These are phyloP conservation scores for Apiotrichum brassicae DNA, from an alignment of 1,284 basidiomycete species.

Conservation along the genomic window DNA sequence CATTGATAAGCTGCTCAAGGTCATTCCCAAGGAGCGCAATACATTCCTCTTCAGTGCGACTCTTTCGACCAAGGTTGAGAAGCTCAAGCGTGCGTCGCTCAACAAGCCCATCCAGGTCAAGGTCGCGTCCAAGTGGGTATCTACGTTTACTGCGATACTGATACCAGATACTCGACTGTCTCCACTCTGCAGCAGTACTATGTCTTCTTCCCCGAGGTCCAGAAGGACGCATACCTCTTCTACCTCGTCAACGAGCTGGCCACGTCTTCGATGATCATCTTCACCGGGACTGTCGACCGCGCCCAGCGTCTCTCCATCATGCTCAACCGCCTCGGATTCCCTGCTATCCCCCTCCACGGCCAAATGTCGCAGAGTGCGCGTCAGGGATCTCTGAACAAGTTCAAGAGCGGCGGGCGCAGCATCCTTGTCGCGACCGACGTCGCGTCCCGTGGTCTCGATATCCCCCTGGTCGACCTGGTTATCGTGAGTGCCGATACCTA, in stretches of 20 bases:
- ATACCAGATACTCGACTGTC: constrained; percentile 84
- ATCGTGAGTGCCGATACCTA: constrained; percentile 49
- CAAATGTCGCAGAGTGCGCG: constrained; percentile 91
- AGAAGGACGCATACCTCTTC: constrained; percentile 89
- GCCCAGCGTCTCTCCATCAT: constrained; percentile 85
- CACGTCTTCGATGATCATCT: constrained; percentile 91
- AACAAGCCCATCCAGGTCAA: constrained; percentile 92
- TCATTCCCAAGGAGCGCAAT: constrained; percentile 86
- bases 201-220: constrained; percentile 82
- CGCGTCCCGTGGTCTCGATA: constrained; percentile 93
- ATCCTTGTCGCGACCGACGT: constrained; percentile 95
- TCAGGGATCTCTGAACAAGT: constrained; percentile 89
- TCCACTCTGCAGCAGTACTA: constrained; percentile 94
- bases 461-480: constrained; percentile 91
- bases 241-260: constrained; percentile 84
- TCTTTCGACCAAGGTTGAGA: constrained; percentile 99
- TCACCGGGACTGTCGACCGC: constrained; percentile 92
- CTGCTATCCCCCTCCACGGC: constrained; percentile 92
- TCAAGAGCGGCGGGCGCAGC: constrained; percentile 87
- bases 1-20: constrained; percentile 95
- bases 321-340: constrained; percentile 83
- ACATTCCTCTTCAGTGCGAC: constrained; percentile 98
- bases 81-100: constrained; percentile 92
- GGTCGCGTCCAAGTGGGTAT: constrained; percentile 80
- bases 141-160: background rate